Evolutionary conservation across 192 early-diverging fungal genomes (phyloP).

Genomic region (Coemansia sp.): DNA sequence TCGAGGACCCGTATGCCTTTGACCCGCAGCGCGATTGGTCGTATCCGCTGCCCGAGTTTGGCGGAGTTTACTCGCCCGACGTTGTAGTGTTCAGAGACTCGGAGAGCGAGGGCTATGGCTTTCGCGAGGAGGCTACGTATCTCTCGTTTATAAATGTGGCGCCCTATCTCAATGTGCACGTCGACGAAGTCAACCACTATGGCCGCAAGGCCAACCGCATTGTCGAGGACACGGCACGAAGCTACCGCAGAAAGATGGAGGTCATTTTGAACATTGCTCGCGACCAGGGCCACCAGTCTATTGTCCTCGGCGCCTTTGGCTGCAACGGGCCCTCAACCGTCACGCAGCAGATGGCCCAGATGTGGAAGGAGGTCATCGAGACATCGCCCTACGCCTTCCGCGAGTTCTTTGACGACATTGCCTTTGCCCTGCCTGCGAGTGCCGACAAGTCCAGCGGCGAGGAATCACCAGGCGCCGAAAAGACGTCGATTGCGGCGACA

Average conservation of each 20-base stretch:
- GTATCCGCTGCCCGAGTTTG: constrained; percentile 54
- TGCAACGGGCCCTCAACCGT: constrained; percentile 39
- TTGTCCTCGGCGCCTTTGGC: constrained; percentile 53
- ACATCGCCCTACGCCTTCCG: constrained; percentile 49
- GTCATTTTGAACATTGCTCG: constrained; percentile 51
- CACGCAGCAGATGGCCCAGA: constrained; percentile 38
- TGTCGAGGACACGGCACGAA: constrained; percentile 46
- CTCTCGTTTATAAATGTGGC: constrained; percentile 52
- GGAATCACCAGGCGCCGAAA: constrained; percentile 31
- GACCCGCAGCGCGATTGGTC: constrained; percentile 46
- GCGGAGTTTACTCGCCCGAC: constrained; percentile 54
- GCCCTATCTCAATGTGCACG: constrained; percentile 48
- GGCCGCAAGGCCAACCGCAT: constrained; percentile 49
- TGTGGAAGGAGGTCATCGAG: constrained; percentile 54
- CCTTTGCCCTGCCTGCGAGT: constrained; percentile 36
- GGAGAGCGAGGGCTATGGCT: constrained; percentile 47
- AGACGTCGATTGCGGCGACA: constrained; percentile 25
- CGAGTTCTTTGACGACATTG: constrained; percentile 54
- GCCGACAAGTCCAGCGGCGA: constrained; percentile 25
- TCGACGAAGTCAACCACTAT: constrained; percentile 47
- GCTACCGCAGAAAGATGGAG: constrained; percentile 52
- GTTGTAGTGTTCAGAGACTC: constrained; percentile 51
- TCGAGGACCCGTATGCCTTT: constrained; percentile 48
- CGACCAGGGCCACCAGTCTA: constrained; percentile 50
- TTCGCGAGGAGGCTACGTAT: constrained; percentile 46